Evolutionary conservation across 108 stramenopile species (phyloP).

Genomic region (Pseudonitzschia delicatissima): DNA sequence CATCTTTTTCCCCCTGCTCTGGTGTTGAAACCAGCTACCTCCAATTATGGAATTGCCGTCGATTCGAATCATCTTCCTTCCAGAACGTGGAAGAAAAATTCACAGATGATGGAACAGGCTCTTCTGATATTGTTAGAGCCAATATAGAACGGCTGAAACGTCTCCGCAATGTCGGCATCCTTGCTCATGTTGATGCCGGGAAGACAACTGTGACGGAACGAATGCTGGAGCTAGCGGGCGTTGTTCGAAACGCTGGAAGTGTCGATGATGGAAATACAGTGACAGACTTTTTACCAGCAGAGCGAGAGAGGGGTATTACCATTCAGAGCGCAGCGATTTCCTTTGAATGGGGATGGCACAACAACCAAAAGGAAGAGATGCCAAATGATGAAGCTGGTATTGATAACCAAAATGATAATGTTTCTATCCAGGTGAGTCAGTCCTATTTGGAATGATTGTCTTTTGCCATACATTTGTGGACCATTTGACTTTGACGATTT

Average conservation of each 20-base stretch:
- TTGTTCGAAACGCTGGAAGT: slow-evolving; percentile 70
- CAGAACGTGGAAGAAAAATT: not conserved
- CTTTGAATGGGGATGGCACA: slow-evolving; percentile 90
- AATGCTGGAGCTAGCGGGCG: slow-evolving; percentile 92
- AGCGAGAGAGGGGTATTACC: slow-evolving; percentile 98
- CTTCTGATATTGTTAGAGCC: not conserved
- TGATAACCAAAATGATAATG: slow-evolving; percentile 47
- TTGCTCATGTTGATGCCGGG: slow-evolving; percentile 99
- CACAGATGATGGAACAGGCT: not conserved
- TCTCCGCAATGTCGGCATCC: slow-evolving; percentile 89
- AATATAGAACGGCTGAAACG: slow-evolving; percentile 35
- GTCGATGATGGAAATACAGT: slow-evolving; percentile 97
- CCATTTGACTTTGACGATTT: too few species aligned
- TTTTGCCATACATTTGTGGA: not conserved
- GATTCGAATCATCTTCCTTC: slow-evolving; percentile 1
- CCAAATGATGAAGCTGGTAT: slow-evolving; percentile 20
- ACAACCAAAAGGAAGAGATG: slow-evolving; percentile 12
- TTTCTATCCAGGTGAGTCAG: slow-evolving; percentile 22
- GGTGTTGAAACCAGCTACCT: not conserved
- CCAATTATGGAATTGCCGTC: not conserved
- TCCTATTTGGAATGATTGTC: not conserved
- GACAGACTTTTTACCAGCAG: slow-evolving; percentile 96
- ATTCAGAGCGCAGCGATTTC: slow-evolving; percentile 96
- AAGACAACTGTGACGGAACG: slow-evolving; percentile 99
- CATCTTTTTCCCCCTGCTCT: not conserved